Conservation (phyloP, 2,329 filamentous ascomycete genomes). For the Biscogniauxia mediterranea region DNA sequence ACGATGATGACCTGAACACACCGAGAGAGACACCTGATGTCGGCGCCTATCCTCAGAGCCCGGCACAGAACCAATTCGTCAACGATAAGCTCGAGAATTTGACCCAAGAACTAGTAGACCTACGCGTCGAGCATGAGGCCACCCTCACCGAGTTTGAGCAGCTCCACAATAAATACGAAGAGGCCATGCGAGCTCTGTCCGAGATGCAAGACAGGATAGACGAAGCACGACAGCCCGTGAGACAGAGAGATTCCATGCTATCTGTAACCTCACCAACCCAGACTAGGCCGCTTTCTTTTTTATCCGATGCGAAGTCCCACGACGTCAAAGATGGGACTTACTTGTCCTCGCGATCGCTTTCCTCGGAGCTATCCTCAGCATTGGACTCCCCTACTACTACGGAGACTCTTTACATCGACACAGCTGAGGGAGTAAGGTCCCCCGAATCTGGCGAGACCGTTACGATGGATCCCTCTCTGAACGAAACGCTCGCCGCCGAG, state of each 20-base stretch:
- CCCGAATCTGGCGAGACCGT: slow-evolving; percentile 38
- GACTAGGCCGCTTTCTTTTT: slow-evolving; percentile 74
- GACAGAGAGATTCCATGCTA: slow-evolving; percentile 54
- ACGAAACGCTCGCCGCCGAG: slow-evolving; percentile 58
- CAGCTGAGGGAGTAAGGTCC: slow-evolving; percentile 52
- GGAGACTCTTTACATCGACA: slow-evolving; percentile 62
- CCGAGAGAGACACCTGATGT: neutral
- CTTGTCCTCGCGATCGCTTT: slow-evolving; percentile 87
- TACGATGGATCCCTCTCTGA: slow-evolving; percentile 34
- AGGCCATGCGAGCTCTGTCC: slow-evolving; percentile 76
- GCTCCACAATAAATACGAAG: slow-evolving; percentile 86
- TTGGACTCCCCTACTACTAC: slow-evolving; percentile 69
- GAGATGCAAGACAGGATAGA: slow-evolving; percentile 84
- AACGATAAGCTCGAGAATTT: slow-evolving; percentile 90
- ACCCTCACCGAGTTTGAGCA: slow-evolving; percentile 78
- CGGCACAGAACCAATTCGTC: slow-evolving; percentile 80
- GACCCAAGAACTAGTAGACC: slow-evolving; percentile 85
- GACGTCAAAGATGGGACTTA: slow-evolving; percentile 64
- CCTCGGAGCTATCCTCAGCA: slow-evolving; percentile 88
- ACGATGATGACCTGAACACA: slow-evolving; percentile 9
- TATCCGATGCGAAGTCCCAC: slow-evolving; percentile 72
- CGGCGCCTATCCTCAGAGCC: slow-evolving; percentile 59
- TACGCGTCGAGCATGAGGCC: slow-evolving; percentile 85
- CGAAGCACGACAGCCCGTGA: slow-evolving; percentile 66
- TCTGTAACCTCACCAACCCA: slow-evolving; percentile 50